Conservation (phyloP, 257 asterid species). For the Solanum chilense region DNA sequence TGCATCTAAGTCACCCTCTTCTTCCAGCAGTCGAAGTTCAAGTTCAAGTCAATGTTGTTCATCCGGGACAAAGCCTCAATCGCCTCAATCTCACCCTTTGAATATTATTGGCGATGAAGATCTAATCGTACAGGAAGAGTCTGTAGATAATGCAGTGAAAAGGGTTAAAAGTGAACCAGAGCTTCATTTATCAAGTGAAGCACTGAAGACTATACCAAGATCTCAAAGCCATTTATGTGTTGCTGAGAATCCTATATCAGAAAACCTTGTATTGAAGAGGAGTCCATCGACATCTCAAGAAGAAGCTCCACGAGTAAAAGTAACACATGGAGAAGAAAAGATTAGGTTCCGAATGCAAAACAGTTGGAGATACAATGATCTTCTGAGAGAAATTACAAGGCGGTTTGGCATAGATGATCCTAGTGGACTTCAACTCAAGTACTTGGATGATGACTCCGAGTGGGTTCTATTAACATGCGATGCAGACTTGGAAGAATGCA, state of each 20-base stretch:
- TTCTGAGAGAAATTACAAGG: slow-evolving; percentile 42
- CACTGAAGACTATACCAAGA: slow-evolving; percentile 29
- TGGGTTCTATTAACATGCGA: slow-evolving; percentile 86
- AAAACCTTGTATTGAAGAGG: slow-evolving; percentile 2
- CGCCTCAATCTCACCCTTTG: slow-evolving; percentile 6
- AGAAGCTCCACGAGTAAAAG: slow-evolving; percentile 51
- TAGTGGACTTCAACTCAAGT: slow-evolving; percentile 47
- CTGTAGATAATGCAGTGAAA: slow-evolving; percentile 16
- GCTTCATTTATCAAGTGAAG: slow-evolving; percentile 34
- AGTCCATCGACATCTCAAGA: slow-evolving; percentile 8
- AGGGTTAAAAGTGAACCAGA: slow-evolving; percentile 50
- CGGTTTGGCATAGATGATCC: slow-evolving; percentile 51
- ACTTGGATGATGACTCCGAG: slow-evolving; percentile 83
- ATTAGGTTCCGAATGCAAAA: slow-evolving; percentile 64
- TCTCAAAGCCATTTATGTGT: slow-evolving; percentile 40
- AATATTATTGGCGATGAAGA: slow-evolving; percentile 10
- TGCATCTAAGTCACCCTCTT: slow-evolving; percentile 48
- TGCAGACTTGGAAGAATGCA: slow-evolving; percentile 82
- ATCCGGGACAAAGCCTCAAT: slow-evolving; percentile 29
- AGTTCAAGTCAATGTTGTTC: slow-evolving; percentile 63
- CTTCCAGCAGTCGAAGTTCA: slow-evolving; percentile 66
- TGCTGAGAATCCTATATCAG: slow-evolving; percentile 17
- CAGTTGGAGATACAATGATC: slow-evolving; percentile 50
- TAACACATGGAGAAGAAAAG: slow-evolving; percentile 61
- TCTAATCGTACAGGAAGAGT: slow-evolving; percentile 19